Evolutionary conservation across 208 protist genomes (phyloP).

Genomic region (Sergeia podlipaevii): DNA sequence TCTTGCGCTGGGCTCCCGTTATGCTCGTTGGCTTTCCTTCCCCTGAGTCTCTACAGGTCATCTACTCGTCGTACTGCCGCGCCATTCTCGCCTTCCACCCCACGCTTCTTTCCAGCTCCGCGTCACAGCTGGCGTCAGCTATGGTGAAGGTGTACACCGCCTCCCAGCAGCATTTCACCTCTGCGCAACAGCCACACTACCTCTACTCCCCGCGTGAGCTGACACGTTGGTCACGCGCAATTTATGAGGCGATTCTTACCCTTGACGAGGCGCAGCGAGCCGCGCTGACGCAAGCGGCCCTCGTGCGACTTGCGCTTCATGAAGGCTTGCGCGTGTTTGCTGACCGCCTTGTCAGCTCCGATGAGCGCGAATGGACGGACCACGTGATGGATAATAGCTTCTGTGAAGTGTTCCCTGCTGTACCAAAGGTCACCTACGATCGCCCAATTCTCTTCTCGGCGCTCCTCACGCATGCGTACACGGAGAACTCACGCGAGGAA

Average conservation of each 20-base stretch:
- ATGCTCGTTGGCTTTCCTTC: constrained; percentile 99
- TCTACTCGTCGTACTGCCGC: constrained; percentile 98
- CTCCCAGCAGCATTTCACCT: constrained; percentile 94
- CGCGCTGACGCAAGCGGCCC: constrained; percentile 36
- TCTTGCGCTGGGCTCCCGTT: constrained; percentile 97
- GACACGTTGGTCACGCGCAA: constrained; percentile 96
- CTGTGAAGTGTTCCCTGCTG: constrained; percentile 77
- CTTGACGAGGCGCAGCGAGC: constrained; percentile 45
- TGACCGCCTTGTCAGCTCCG: constrained; percentile 90
- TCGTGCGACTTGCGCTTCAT: constrained; percentile 96
- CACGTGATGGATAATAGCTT: constrained; percentile 68
- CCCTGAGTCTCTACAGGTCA: constrained; percentile 94
- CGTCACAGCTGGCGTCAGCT: constrained; percentile 75
- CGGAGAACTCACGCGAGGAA: constrained; percentile 77
- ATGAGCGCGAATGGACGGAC: constrained; percentile 96
- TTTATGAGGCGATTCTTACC: constrained; percentile 93
- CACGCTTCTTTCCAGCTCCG: constrained; percentile 40
- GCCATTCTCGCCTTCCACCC: constrained; percentile 89
- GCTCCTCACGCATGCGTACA: constrained; percentile 93
- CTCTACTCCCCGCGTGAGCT: constrained; percentile 99
- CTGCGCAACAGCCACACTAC: constrained; percentile 97
- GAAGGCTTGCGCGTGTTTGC: constrained; percentile 98
- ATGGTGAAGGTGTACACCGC: constrained; percentile 96
- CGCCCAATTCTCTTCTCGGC: constrained; percentile 97
- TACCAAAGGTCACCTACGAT: constrained; percentile 45